Evolutionary conservation across 225 moss, liverwort and hornwort genomes (phyloP), one percentile per base, ranked within the genome.

Genomic region (Takakia lepidozioides): DNA sequence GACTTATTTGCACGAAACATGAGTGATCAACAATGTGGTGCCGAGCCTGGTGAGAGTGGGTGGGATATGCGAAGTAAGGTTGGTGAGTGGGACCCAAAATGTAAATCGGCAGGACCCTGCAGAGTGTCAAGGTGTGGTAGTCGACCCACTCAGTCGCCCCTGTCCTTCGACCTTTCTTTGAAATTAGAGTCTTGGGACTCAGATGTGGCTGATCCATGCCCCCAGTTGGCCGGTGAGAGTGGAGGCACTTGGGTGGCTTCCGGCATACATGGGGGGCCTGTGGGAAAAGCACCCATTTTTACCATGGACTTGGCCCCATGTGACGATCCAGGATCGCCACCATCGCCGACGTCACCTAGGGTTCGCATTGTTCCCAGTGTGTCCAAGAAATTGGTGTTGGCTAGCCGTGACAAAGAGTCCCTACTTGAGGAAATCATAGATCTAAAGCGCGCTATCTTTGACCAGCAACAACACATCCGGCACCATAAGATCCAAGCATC

Each of bases 401-500:
- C 89, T 34, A 77, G 71, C 56, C 87, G 95, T 15, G 59, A 90
- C 61, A 95, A 95, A 62, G 84, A 90, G 26, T 84, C 84, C 56
- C 57, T 89, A 24, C 27, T 86, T 30, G 81, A 89, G 22, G 86
- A 93, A 49, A 79, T 93, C 43, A 44, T 86, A 29, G 88, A 86
- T 41, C 61, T 93, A 39, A 88, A 93, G 68, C 78, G 83, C 5
- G 81, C 81, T 18, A 53, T 86, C 17, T 65, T 72, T 19, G 93
- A 83, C 35, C 75, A 83, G 56, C 88, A 93, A 57, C 70, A 73
- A 25, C 88, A 88, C 28, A 83, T 86, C 44, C 78, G 88, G 22
- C 81, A 83, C 48, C 81, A 83, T 36, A 86, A 88, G 58, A 86
- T 86, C 48, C 93, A 86, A 68, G 93, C 88, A 2, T 78, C 86